Conservation (phyloP, 2,329 filamentous ascomycete genomes). For the Alternaria angustiovoidea region DNA sequence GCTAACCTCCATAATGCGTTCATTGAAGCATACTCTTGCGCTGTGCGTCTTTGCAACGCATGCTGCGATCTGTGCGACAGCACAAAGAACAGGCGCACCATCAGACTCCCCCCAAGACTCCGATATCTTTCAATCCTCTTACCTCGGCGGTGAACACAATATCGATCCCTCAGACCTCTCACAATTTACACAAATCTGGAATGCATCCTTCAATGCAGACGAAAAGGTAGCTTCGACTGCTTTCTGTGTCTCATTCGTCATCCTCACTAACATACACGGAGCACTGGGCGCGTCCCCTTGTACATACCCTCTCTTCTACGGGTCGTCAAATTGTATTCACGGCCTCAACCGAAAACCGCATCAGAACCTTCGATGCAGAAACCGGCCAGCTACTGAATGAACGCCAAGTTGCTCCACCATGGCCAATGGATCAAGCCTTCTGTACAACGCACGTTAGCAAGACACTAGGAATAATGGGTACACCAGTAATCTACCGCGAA, state of each 20-base stretch:
- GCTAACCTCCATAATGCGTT: background rate
- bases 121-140: slow-evolving; percentile 27
- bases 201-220: slow-evolving; percentile 41
- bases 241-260: background rate
- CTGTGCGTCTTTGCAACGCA: background rate
- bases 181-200: slow-evolving; percentile 53
- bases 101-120: slow-evolving; percentile 29
- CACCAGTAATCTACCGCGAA: slow-evolving; percentile 26
- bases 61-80: background rate
- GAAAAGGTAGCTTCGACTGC: slow-evolving; percentile 36
- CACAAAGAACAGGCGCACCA: slow-evolving; percentile 13
- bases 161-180: slow-evolving; percentile 50
- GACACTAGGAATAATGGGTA: slow-evolving; percentile 33
- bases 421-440: slow-evolving; percentile 21
- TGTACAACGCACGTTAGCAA: slow-evolving; percentile 21
- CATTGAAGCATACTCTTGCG: background rate
- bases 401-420: slow-evolving; percentile 23
- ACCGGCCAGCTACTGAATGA: slow-evolving; percentile 26
- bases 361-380: slow-evolving; percentile 29
- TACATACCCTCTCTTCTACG: slow-evolving; percentile 51
- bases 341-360: slow-evolving; percentile 27
- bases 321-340: slow-evolving; percentile 29
- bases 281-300: slow-evolving; percentile 60
- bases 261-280: slow-evolving; percentile 3
- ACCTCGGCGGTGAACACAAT: slow-evolving; percentile 50